Conservation (phyloP, 305 asterid species). For the Nicotiana rustica region DNA sequence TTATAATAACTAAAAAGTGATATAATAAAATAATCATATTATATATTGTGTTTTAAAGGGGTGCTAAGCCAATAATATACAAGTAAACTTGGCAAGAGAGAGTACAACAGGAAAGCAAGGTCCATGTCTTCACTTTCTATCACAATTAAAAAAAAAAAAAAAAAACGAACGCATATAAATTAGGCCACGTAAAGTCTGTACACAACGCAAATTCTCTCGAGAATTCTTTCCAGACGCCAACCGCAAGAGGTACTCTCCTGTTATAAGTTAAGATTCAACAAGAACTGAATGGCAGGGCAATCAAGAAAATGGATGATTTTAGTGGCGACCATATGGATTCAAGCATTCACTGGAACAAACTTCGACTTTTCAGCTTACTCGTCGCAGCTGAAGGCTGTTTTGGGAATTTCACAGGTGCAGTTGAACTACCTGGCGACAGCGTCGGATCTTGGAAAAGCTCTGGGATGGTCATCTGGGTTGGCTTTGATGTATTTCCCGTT, state of each 20-base stretch:
- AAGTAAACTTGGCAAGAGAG: too few species aligned
- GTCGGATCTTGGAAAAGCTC: constrained; percentile 82
- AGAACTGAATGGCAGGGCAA: constrained; percentile 54
- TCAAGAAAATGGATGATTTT: constrained; percentile 87
- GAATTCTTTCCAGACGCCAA: neutral
- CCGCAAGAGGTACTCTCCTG: too few species aligned
- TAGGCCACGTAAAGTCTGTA: constrained; percentile 43
- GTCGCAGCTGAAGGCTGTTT: constrained; percentile 69
- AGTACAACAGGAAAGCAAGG: neutral
- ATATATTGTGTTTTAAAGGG: too few species aligned
- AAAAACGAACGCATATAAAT: constrained; percentile 31
- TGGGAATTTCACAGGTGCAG: constrained; percentile 79
- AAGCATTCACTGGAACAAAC: constrained; percentile 91
- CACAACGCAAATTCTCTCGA: neutral
- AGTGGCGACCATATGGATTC: constrained; percentile 82
- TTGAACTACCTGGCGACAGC: constrained; percentile 89
- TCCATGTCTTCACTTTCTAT: neutral
- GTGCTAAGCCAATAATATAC: too few species aligned
- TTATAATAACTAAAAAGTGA: too few species aligned
- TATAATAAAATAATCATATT: too few species aligned
- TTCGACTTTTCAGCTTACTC: constrained; percentile 92
- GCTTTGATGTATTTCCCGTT: constrained; percentile 68
- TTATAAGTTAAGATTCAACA: too few species aligned
- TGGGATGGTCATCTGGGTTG: constrained; percentile 92
- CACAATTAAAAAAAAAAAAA: neutral